Conservation (phyloP, 768 basidiomycete species). For the Trametes cingulata region DNA sequence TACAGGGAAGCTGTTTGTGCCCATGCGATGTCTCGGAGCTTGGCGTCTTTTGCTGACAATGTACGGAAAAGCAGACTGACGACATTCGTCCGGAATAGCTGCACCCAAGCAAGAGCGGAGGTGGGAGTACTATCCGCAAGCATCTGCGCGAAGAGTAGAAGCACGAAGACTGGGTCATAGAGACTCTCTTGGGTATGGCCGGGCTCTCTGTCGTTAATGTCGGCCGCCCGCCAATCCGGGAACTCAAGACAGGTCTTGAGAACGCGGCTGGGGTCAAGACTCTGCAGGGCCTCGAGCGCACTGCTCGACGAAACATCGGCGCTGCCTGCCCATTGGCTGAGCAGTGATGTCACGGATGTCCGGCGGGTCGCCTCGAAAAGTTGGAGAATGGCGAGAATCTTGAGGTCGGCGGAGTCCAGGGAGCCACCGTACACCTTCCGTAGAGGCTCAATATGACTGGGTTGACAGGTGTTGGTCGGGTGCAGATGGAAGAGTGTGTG, state of each 20-base stretch:
- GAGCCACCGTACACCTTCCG: conserved; percentile 75
- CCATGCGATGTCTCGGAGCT: conserved; percentile 60
- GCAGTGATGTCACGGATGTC: conserved; percentile 60
- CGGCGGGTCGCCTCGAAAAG: conserved; percentile 76
- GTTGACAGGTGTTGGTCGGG: conserved; percentile 83
- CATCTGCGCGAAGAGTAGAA: conserved; percentile 65
- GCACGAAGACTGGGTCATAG: conserved; percentile 82
- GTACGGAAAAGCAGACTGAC: conserved; percentile 71
- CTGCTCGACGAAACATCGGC: conserved; percentile 43
- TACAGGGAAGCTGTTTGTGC: conserved; percentile 63
- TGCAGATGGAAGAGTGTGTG: conserved; percentile 71
- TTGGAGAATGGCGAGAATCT: conserved; percentile 72
- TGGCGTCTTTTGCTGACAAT: conserved; percentile 64
- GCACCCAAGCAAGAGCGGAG: conserved; percentile 78
- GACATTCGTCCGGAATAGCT: conserved; percentile 79
- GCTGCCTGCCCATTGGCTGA: conserved; percentile 65
- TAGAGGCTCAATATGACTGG: conserved; percentile 79
- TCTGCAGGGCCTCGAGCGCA: conserved; percentile 66
- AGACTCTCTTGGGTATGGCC: conserved; percentile 37
- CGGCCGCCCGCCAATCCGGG: conserved; percentile 61
- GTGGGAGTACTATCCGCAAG: conserved; percentile 59
- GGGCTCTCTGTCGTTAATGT: conserved; percentile 35
- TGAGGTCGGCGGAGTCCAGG: conserved; percentile 60
- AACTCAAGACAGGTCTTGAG: conserved; percentile 73
- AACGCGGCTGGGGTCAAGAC: conserved; percentile 65